Base-by-base conservation (phyloP, 345 rosid genomes). In the Camelina sativa region DNA sequence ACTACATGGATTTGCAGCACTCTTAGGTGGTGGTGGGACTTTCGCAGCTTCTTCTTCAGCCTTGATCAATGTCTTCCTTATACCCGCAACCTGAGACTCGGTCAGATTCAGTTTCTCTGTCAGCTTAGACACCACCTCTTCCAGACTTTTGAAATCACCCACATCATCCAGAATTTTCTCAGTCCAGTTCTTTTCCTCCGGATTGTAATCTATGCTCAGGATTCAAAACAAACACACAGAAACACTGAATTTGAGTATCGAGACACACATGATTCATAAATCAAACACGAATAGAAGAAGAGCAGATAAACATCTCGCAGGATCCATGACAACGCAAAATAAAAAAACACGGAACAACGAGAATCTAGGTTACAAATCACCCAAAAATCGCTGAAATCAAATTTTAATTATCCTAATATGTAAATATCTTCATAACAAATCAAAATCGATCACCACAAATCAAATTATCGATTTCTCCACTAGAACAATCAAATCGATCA, bases 71-170 rank as follows among this genome's bases (percentile, higher is more conserved):
- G 38, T 28, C 38, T 56, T 56, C 61, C 61, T 28, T 15, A 56
- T 28, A 15, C 38, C 7, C 19, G 16, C 38, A 28, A 56, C 20
- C 17, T 56, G 61, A 56, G 38, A 28, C 20, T 56, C 19, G 38
- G 20, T 56, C 38, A 56, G 34, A 56, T 56, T 56, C 20, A 56
- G 61, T 8, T 13, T 56, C 19, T 30, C 61, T 28, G 37, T 56
- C 61, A 56, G 38, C 38, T 30, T 28, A 28, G 37, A 56, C 1
- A 28, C 2, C 38, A 15, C 19, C 1, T 56, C 20, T 30, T 56
- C 61, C 19, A 56, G 19, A 56, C 1, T 56, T 28, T 56, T 56
- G 38, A 30, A 56, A 30, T 56, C 61, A 56, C 38, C 61, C 60
- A 13, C 10, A 28, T 7, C 20, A 54, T 54, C 58, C 58, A 25